These are phyloP conservation scores for Extremus antarcticus DNA, from an alignment of 495 filamentous ascomycete genomes.

Conservation along the genomic window DNA sequence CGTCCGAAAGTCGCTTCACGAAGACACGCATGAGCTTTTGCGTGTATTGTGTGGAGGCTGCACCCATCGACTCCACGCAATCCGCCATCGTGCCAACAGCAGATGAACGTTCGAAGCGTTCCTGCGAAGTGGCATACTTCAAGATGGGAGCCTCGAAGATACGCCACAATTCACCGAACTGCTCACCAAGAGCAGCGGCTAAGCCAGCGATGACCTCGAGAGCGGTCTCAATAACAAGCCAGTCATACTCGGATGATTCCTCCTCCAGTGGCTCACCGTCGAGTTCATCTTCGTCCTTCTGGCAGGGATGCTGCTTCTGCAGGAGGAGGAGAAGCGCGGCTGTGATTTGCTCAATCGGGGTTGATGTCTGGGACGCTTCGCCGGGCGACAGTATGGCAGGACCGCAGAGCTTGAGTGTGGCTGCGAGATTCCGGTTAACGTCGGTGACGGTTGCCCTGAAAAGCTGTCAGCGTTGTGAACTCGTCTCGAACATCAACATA, in stretches of 20 bases:
- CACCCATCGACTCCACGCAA: constrained; percentile 77
- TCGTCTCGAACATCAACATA: constrained; percentile 19
- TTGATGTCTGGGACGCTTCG: constrained; percentile 20
- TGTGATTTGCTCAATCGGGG: constrained; percentile 46
- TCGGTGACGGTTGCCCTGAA: constrained; percentile 78
- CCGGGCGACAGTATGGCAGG: constrained; percentile 58
- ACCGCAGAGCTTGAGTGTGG: constrained; percentile 81
- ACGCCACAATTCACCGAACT: constrained; percentile 82
- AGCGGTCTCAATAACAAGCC: constrained; percentile 88
- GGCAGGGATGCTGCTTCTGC: constrained; percentile 81
- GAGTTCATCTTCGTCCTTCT: constrained; percentile 58
- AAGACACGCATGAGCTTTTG: constrained; percentile 61
- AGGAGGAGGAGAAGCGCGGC: constrained; percentile 60
- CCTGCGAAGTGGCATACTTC: constrained; percentile 74
- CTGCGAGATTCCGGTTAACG: constrained; percentile 90
- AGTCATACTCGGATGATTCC: constrained; percentile 91
- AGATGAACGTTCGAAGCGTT: constrained; percentile 75
- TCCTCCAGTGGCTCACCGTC: constrained; percentile 56
- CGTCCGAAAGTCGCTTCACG: constrained; percentile 75
- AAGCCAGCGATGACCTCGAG: constrained; percentile 80
- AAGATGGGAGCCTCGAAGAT: constrained; percentile 82
- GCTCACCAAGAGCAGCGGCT: constrained; percentile 66
- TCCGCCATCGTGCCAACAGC: constrained; percentile 88
- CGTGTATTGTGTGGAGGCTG: constrained; percentile 65
- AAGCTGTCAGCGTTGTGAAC: constrained; percentile 9